Evolutionary conservation across 306 rosid species (phyloP), one percentile per base, ranked within the genome.

Genomic region (Albizia julibrissin): DNA sequence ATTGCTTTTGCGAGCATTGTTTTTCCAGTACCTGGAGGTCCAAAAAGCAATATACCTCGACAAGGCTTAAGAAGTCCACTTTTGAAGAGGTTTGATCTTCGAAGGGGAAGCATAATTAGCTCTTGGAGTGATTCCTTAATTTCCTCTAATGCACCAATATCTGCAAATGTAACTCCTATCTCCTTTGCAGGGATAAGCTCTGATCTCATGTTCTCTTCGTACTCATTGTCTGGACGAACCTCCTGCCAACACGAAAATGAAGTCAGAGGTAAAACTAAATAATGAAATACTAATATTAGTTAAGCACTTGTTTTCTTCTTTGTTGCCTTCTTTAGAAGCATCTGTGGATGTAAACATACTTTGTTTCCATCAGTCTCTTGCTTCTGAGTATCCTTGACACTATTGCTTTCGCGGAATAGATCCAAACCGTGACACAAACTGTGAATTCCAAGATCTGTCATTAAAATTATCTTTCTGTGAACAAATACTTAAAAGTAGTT

Each of bases 1-100:
- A 95, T 98, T 77, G 98, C 99, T 89, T 95, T 95, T 26, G 99
- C 99, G 47, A 95, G 91, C 99, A 95, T 95, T 44, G 99, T 95
- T 87, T 95, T 95, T 44, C 99, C 99, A 6, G 98, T 95, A 31
- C 99, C 99, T 52, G 99, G 99, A 29, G 99, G 99, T 0, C 99
- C 99, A 80, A 93, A 95, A 73, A 95, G 97, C 85, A 95, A 82
- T 59, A 95, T 98, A 80, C 99, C 99, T 19, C 99, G 97, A 66
- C 58, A 50, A 50, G 58, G 58, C 58, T 50, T 50, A 50, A 50
- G 58, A 50, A 50, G 58, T 16, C 22, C 22, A 2, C 22, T 13
- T 19, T 18, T 50, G 22, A 50, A 50, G 58, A 50, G 58, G 6
- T 50, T 21, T 18, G 58, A 22, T 50, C 58, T 50, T 18, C 22